Percentiles rank a stretch among this genome's conserved stretches.
These are phyloP conservation scores for Aspergillus hortae DNA, from an alignment of 2,329 filamentous ascomycete species.

Conservation along the genomic window DNA sequence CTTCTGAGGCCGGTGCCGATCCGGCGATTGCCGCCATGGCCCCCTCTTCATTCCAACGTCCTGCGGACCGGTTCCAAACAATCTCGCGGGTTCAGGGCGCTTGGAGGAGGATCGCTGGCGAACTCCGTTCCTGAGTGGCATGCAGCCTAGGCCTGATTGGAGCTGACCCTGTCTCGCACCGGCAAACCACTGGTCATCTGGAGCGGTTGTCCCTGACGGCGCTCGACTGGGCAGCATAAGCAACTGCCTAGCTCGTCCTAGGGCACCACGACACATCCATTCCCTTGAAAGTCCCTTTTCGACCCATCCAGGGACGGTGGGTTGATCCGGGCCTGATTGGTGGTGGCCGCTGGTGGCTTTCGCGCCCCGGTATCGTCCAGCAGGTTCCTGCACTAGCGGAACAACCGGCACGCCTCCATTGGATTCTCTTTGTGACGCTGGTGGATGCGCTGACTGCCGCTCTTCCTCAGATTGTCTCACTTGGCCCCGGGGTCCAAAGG, in stretches of 20 bases:
- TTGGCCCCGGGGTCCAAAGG: not conserved
- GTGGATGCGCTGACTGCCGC: slow-evolving; percentile 8
- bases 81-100: too few relatives aligned
- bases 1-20: not conserved
- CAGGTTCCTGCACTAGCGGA: slow-evolving; percentile 13
- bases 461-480: slow-evolving; percentile 21
- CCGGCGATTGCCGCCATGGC: not conserved
- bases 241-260: not conserved
- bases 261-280: not conserved
- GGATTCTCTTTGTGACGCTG: slow-evolving; percentile 1
- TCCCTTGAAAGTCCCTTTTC: not conserved
- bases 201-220: too few relatives aligned
- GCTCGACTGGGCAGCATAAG: not conserved
- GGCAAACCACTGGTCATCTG: too few relatives aligned
- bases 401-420: slow-evolving; percentile 5
- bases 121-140: too few relatives aligned
- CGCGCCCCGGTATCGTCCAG: not conserved
- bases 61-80: too few relatives aligned
- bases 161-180: not conserved
- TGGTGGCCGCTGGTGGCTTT: not conserved
- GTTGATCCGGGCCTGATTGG: slow-evolving; percentile 1
- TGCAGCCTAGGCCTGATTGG: not conserved
- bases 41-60: not conserved
- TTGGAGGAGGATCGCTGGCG: too few relatives aligned
- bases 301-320: not conserved